Base-by-base conservation (phyloP, 1,284 basidiomycete species). In the Sporisorium graminicola region DNA sequence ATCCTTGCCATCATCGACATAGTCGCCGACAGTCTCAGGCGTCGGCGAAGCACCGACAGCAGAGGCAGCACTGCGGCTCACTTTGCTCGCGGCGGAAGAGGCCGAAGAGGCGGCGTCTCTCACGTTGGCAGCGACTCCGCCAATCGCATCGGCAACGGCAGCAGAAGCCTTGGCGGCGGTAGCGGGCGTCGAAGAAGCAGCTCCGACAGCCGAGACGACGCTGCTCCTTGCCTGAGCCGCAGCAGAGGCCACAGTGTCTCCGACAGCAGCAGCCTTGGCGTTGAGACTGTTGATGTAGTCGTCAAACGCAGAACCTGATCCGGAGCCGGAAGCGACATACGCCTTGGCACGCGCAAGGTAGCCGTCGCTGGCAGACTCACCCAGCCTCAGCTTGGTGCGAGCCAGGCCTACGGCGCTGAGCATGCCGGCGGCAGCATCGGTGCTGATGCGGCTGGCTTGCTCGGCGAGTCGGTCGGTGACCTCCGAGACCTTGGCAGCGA, bases 381-480 rank as follows among this genome's bases (percentile, higher is more conserved):
- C 65, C 6, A 79, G 61, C 13, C 72, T 68, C 12, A 81, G 56
- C 57, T 70, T 76, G 37, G 49, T 47, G 2, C 75, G 63, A 29
- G 79, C 77, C n/a, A 65, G 49, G 7, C 42, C 65, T 13, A 77
- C 72, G 16, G 74, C 77, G 20, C 47, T 79, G 2, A 75, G 44
- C 74, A 82, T 74, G 46, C 68, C 70, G 13, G 69, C 70, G 1
- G 74, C 56, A 31, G 77, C 79, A 44, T 75, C 78, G 14, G 62
- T 73, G 53, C 72, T 74, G 58, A 82, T 66, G 22, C 58, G 47
- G 22, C 43, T 68, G 2, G 78, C 77, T 55, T 73, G 71, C 35
- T 78, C 74, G 3, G 65, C 70, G 8, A 81, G 51, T 16, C 74
- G 52, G 37, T 77, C 80, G 13, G 64, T 67, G 18, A 76, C 58